Evolutionary conservation across 352 stramenopile genomes (phyloP), one percentile per base, ranked within the genome.

Genomic region (Globisporangium sylvaticum): DNA sequence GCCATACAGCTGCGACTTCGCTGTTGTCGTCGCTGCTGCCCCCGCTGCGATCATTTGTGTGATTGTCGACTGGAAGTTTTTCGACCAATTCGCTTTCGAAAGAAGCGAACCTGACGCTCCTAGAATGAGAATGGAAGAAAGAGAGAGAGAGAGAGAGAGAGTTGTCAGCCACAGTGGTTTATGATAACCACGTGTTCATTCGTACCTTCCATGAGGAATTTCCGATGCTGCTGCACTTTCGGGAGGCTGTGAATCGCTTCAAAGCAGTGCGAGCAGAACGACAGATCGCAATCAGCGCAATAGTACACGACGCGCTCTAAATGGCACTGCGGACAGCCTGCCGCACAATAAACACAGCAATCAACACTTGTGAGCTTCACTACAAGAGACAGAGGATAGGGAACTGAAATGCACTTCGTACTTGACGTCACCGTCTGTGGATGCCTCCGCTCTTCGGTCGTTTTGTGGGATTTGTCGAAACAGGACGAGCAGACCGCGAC

Each of bases 281-380:
- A 76, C 58, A 91, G 57, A 25, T 91, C 76, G 50, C 85, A 93
- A 27, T 86, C 69, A 5, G 71, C 50, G 67, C 85, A 93, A 75
- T 76, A 91, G 62, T 77, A 81, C 0, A 61, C 56, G 4, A 86
- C 66, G 18, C 25, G 74, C 2, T 81, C 68, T n/a, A 79, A 5
- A 34, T 87, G 80, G 34, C 85, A 93, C 25, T 87, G 81, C 20
- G 71, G 80, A 66, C 85, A 93, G n/a, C 70, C 82, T 92, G n/a
- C 9, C 37, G 12, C 70, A 15, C 32, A n/a, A 53, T 3, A 24
- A 24, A 42, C 31, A n/a, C 15, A 27, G 25, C 8, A 24, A 37
- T 34, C 24, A 4, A 58, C 18, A 22, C 25, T n/a, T 29, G 20
- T 34, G 31, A 60, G 5, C 54, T 62, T 42, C 25, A 42, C 8